Percentiles rank a stretch among this genome's conserved stretches.
These are phyloP conservation scores for Botrytis hyacinthi DNA, from an alignment of 2,329 filamentous ascomycete species.

Conservation along the genomic window DNA sequence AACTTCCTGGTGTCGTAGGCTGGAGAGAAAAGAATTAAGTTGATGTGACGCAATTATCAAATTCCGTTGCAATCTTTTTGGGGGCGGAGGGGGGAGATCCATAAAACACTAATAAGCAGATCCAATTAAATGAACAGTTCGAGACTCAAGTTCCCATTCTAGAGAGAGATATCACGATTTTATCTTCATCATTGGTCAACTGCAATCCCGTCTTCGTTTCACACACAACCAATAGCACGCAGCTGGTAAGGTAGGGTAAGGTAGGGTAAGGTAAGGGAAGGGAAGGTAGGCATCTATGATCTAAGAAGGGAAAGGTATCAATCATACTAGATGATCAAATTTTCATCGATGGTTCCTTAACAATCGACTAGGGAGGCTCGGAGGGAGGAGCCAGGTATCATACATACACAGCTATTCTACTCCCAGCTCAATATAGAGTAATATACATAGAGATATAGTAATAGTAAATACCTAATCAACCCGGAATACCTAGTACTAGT, in stretches of 20 bases:
- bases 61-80: background rate
- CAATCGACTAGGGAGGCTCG: background rate
- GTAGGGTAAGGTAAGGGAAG: background rate
- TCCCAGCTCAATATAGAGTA: background rate
- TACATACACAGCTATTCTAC: no score
- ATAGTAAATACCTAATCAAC: background rate
- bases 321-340: background rate
- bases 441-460: background rate
- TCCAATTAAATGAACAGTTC: background rate
- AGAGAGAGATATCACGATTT: background rate
- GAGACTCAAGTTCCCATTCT: background rate
- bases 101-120: background rate
- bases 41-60: constrained; percentile 17
- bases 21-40: constrained; percentile 1
- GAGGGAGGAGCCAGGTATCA: no score
- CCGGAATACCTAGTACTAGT: background rate
- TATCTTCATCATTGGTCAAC: background rate
- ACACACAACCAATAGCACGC: background rate
- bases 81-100: background rate
- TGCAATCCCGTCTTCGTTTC: background rate
- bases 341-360: background rate
- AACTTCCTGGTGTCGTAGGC: background rate
- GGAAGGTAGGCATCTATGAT: background rate
- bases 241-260: background rate
- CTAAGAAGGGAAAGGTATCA: background rate